phyloP scores from a whole-genome alignment of 2,329 filamentous ascomycete species.

The Harringtonia lauricola region DNA sequence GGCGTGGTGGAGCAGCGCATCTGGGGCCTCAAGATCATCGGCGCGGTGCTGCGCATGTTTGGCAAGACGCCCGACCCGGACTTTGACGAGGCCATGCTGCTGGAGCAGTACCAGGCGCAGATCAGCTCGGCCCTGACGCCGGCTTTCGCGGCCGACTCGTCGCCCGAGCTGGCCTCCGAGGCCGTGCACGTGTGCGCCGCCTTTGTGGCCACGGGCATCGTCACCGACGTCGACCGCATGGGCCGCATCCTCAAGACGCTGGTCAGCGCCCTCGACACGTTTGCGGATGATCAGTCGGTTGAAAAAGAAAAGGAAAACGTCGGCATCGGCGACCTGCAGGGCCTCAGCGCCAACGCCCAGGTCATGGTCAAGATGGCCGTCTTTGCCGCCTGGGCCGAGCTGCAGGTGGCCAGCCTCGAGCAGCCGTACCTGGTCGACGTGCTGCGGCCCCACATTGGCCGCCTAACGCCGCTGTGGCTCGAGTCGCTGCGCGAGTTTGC shows the following conservation, averaged over 20 bases:
- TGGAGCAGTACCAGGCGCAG: constrained; percentile 97
- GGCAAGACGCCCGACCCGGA: constrained; percentile 92
- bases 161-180: constrained; percentile 87
- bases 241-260: constrained; percentile 91
- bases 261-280: constrained; percentile 83
- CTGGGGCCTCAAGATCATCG: constrained; percentile 87
- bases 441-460: constrained; percentile 80
- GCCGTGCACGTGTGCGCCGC: constrained; percentile 97
- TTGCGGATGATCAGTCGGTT: constrained; percentile 40
- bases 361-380: constrained; percentile 98
- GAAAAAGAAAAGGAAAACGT: constrained; percentile 49
- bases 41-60: constrained; percentile 89
- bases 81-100: constrained; percentile 89
- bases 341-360: constrained; percentile 87
- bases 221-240: constrained; percentile 97
- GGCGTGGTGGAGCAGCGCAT: constrained; percentile 83
- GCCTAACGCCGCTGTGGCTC: constrained; percentile 85
- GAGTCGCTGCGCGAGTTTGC: constrained; percentile 91
- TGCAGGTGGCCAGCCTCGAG: constrained; percentile 90
- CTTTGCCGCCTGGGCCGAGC: constrained; percentile 92
- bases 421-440: constrained; percentile 84
- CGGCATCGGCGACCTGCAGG: constrained; percentile 84
- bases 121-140: constrained; percentile 95
- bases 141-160: constrained; percentile 91
- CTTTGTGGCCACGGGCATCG: constrained; percentile 94